These are phyloP conservation scores for Fusarium sp. DNA, from an alignment of 2,329 filamentous ascomycete species.

Conservation along the genomic window DNA sequence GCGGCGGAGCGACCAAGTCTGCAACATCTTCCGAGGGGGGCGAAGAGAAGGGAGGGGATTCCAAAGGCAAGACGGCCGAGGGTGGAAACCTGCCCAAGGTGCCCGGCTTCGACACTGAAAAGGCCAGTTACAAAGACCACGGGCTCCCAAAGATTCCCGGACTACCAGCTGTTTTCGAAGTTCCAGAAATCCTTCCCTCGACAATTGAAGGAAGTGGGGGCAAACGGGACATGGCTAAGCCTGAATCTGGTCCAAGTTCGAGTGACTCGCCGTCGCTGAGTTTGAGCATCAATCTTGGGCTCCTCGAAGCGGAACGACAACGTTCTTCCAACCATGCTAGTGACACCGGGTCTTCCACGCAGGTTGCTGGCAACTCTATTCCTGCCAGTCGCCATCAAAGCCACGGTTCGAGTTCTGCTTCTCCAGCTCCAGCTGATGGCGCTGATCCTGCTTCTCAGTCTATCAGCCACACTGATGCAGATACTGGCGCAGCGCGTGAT, in stretches of 20 bases:
- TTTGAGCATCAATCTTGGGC: neutral
- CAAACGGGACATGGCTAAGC: neutral
- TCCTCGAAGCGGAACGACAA: neutral
- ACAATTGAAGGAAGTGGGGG: too few species aligned
- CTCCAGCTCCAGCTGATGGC: neutral
- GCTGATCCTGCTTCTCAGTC: neutral
- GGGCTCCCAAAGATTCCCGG: neutral
- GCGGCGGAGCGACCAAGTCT: neutral
- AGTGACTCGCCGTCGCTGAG: neutral
- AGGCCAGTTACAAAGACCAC: neutral
- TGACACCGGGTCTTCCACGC: neutral
- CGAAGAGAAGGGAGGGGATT: neutral
- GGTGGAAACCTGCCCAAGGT: neutral
- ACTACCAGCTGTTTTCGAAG: slow-evolving; percentile 4
- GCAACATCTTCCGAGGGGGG: neutral
- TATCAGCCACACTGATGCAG: neutral
- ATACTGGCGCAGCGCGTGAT: neutral
- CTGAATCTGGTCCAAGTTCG: neutral
- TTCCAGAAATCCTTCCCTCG: slow-evolving; percentile 2
- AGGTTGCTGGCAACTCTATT: neutral
- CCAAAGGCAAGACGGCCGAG: neutral
- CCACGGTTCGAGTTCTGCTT: neutral
- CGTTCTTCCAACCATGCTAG: neutral
- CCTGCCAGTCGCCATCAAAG: neutral
- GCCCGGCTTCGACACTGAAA: neutral